Conservation (phyloP, 2,329 filamentous ascomycete species). For the Magnaporthiopsis poae region DNA sequence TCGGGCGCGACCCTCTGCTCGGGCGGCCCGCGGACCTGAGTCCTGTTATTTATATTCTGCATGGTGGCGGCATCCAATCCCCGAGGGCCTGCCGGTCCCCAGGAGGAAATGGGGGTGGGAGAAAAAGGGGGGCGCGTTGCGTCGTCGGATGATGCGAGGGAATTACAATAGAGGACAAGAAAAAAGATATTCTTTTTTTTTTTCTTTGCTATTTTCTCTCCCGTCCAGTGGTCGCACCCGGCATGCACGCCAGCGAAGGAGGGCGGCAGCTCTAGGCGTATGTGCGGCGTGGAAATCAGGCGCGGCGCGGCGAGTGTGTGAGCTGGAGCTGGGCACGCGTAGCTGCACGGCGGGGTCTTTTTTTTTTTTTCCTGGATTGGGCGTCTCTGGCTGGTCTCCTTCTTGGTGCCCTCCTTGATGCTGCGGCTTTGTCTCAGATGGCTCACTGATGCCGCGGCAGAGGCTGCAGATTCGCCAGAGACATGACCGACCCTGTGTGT, state of each 20-base stretch:
- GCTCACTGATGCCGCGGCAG: background rate
- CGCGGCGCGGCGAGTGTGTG: background rate
- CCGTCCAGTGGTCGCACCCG: slow-evolving; percentile 3
- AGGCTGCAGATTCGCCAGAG: background rate
- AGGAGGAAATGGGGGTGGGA: background rate
- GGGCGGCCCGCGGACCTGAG: slow-evolving; percentile 10
- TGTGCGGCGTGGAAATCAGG: background rate
- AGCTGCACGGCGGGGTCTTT: background rate
- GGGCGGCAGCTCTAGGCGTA: background rate
- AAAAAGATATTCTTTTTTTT: slow-evolving; percentile 1
- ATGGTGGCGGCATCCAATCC: slow-evolving; percentile 11
- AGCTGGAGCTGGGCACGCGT: background rate
- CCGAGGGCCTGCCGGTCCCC: background rate
- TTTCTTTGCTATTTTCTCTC: background rate
- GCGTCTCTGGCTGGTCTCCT: background rate
- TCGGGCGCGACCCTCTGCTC: slow-evolving; percentile 5
- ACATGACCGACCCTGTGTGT: slow-evolving; percentile 6
- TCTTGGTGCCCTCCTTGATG: background rate
- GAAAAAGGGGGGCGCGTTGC: background rate
- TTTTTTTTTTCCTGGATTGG: background rate
- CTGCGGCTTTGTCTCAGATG: background rate
- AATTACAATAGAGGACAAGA: background rate
- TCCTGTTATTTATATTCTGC: slow-evolving; percentile 16
- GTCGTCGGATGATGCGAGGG: background rate
- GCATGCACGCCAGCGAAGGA: slow-evolving; percentile 4